These are phyloP conservation scores for Flaveria brownii DNA, from an alignment of 129 eudicot genomes.

Conservation along the genomic window DNA sequence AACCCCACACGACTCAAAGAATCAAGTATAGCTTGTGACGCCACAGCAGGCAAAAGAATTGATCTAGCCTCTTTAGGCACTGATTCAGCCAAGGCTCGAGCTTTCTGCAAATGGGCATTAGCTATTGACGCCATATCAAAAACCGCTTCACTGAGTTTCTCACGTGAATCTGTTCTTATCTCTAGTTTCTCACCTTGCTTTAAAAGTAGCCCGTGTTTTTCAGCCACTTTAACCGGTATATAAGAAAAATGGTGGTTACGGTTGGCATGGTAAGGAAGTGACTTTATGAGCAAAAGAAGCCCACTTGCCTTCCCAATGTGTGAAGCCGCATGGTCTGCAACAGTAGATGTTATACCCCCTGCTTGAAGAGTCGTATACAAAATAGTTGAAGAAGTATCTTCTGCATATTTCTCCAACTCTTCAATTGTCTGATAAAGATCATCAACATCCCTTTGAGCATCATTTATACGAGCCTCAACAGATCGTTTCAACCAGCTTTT, in stretches of 20 bases:
- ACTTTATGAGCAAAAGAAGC: constrained; percentile 68
- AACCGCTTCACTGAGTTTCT: constrained; percentile 60
- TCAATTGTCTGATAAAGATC: constrained; percentile 62
- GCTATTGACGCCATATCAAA: constrained; percentile 94
- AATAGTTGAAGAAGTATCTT: constrained; percentile 83
- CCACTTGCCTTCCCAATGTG: constrained; percentile 98
- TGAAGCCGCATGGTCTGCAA: constrained; percentile 98
- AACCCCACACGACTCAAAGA: constrained; percentile 61
- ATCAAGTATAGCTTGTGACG: constrained; percentile 68
- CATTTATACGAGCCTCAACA: constrained; percentile 84
- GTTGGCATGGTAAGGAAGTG: constrained; percentile 82
- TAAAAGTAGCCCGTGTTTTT: constrained; percentile 63
- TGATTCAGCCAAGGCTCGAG: constrained; percentile 62
- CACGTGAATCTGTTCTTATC: constrained; percentile 66
- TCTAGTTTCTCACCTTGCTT: constrained; percentile 58
- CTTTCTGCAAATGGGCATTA: constrained; percentile 76
- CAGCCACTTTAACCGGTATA: constrained; percentile 77
- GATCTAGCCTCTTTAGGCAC: constrained; percentile 81
- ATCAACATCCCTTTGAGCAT: constrained; percentile 70
- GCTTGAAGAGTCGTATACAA: constrained; percentile 86
- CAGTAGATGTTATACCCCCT: constrained; percentile 74
- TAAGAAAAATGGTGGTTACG: constrained; percentile 60
- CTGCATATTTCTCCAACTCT: constrained; percentile 83
- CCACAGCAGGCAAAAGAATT: constrained; percentile 80
- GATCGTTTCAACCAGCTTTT: constrained; percentile 90